Base-by-base conservation (phyloP, 148 eudicot genomes). In the Mesembryanthemum crystallinum region DNA sequence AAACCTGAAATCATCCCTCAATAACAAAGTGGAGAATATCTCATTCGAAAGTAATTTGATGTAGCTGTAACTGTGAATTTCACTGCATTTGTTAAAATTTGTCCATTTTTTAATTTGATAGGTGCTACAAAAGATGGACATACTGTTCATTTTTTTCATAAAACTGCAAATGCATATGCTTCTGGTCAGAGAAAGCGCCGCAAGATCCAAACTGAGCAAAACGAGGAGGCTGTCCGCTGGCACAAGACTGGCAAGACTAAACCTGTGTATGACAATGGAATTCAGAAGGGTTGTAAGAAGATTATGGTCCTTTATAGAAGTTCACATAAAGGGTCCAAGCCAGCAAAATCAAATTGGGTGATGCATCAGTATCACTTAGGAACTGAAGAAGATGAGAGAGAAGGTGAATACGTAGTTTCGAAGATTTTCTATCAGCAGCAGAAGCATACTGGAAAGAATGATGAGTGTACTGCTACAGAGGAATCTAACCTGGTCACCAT, bases 281-380 rank as follows among this genome's bases (percentile, higher is more conserved):
- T 82, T 73, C 92, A 85, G n/a, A 92, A 85, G 79, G 97, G 97
- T 5, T 88, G 72, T 67, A 92, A 92, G 81, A 92, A 92, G 84
- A 88, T 90, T 24, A 72, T 92, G 95, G 95, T 92, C 72, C 93
- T 90, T 25, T 89, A 90, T 64, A 78, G 59, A 66, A 51, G 86
- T 81, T 80, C 88, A 29, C 73, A 69, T 43, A 85, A 79, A 30
- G 86, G 91, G 24, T 83, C 83, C 20, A 89, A 89, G 73, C 87
- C 93, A 17, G 81, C 65, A 2, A 92, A 90, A 57, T 83, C 87
- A 12, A 87, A 87, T 64, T 92, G 97, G 97, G 90, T 87, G 12
- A 90, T 90, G 97, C 97, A 92, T 81, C 95, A 92, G 71, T 92
- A 92, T 82, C 97, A 92, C 81, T 76, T 92, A 76, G 96, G 93